A percentile compares a stretch with the other conserved stretches of the same genome.
phyloP scores from a whole-genome alignment of 2,329 filamentous ascomycete species.

The Penicillium oxalicum region DNA sequence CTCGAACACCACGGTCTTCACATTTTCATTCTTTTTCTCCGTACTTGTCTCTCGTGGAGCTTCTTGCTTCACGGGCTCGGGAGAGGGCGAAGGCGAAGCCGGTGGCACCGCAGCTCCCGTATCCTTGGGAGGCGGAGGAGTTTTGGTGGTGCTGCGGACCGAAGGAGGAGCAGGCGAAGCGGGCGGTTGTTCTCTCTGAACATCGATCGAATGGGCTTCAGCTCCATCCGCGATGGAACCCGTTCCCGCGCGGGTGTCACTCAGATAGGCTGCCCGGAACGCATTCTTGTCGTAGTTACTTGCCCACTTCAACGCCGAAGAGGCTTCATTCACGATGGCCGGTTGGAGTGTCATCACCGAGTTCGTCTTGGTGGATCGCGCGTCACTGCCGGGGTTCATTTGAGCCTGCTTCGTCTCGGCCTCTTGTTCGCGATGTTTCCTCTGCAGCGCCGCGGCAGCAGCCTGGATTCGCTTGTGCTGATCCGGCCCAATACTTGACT shows the following conservation, averaged over 20 bases:
- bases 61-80: conserved; percentile 22
- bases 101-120: conserved; percentile 16
- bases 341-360: conserved; percentile 87
- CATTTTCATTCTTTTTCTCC: conserved; percentile 14
- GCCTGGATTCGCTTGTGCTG: conserved; percentile 91
- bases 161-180: conserved; percentile 19
- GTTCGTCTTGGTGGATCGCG: conserved; percentile 66
- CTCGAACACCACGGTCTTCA: conserved; percentile 18
- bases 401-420: conserved; percentile 40
- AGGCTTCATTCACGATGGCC: conserved; percentile 76
- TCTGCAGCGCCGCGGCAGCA: conserved; percentile 77
- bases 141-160: conserved; percentile 21
- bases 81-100: conserved; percentile 18
- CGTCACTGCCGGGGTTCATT: conserved; percentile 54
- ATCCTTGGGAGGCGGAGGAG: conserved; percentile 29
- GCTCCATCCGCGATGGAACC: conserved; percentile 50
- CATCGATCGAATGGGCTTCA: conserved; percentile 8
- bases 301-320: conserved; percentile 94
- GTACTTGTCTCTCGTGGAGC: conserved; percentile 11
- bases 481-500: conserved; percentile 78
- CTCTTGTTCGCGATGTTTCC: conserved; percentile 58
- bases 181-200: conserved; percentile 31
- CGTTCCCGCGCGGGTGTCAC: conserved; percentile 65
- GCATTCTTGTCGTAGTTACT: conserved; percentile 88
- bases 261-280: conserved; percentile 79